Evolutionary conservation across 2,329 filamentous ascomycete species (phyloP).

Genomic region (Alternaria arborescens): DNA sequence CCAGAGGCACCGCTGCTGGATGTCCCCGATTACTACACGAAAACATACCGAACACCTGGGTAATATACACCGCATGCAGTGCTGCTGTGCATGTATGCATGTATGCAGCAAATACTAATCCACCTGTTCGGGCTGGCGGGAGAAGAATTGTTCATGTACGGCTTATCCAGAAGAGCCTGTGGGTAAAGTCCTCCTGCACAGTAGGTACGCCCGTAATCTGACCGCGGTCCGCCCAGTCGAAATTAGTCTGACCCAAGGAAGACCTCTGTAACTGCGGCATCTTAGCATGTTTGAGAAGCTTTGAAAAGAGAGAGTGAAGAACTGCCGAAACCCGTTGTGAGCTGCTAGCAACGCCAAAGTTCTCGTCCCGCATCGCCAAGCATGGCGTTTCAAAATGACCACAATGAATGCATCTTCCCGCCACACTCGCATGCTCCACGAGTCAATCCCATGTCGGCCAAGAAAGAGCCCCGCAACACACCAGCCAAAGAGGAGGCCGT

Average conservation of each 20-base stretch:
- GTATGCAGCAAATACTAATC: not conserved
- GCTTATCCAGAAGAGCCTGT: conserved; percentile 15
- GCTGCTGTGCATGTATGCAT: not conserved
- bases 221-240: not conserved
- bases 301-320: conserved; percentile 1
- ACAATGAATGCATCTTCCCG: conserved; percentile 24
- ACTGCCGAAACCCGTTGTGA: conserved; percentile 21
- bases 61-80: not conserved
- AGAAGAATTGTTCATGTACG: conserved; percentile 3
- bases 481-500: conserved; percentile 30
- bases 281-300: not conserved
- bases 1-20: not conserved
- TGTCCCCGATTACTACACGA: not conserved
- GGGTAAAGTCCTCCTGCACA: conserved; percentile 15
- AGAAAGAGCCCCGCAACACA: conserved; percentile 40
- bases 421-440: conserved; percentile 28
- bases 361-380: conserved; percentile 32
- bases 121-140: conserved; percentile 5
- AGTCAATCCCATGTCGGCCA: conserved; percentile 40
- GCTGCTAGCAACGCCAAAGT: conserved; percentile 10
- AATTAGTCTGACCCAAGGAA: not conserved
- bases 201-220: conserved; percentile 11
- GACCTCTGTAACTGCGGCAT: not conserved
- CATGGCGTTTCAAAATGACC: conserved; percentile 24
- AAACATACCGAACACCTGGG: not conserved